Percentiles rank a stretch among this genome's conserved stretches.
Evolutionary conservation across 2,329 filamentous ascomycete species (phyloP).

Genomic region (Achaetomium macrosporum): DNA sequence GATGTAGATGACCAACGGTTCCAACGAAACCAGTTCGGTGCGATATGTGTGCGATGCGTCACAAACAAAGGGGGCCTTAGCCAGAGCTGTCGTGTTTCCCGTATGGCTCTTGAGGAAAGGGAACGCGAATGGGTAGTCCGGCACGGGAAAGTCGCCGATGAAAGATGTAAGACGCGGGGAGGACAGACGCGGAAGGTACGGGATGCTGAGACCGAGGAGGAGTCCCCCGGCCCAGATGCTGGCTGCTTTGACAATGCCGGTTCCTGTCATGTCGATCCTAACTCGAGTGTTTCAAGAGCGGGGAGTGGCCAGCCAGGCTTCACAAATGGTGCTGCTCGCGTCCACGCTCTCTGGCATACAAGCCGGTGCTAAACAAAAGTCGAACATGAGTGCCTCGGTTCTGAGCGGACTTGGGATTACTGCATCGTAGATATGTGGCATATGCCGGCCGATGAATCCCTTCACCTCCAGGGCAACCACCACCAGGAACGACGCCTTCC

Average conservation of each 20-base stretch:
- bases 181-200: conserved; percentile 18
- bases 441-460: too few relatives aligned
- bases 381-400: not conserved
- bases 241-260: conserved; percentile 13
- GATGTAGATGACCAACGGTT: conserved; percentile 40
- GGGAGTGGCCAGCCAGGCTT: too few relatives aligned
- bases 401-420: not conserved
- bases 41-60: conserved; percentile 30
- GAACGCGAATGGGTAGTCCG: conserved; percentile 19
- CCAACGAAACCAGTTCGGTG: conserved; percentile 37
- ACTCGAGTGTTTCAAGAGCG: not conserved
- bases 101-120: conserved; percentile 16
- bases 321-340: too few relatives aligned
- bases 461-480: too few relatives aligned
- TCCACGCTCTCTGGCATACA: too few relatives aligned
- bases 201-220: conserved; percentile 21
- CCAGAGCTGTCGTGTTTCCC: not conserved
- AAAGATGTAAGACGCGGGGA: conserved; percentile 19
- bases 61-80: conserved; percentile 25
- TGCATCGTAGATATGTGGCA: too few relatives aligned
- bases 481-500: conserved; percentile 11
- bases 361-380: too few relatives aligned
- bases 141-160: conserved; percentile 21
- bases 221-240: conserved; percentile 19
- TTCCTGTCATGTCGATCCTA: conserved; percentile 9